Percentiles rank a stretch among this genome's conserved stretches.
Conservation (phyloP, 345 rosid species). For the Physaria fendleri region DNA sequence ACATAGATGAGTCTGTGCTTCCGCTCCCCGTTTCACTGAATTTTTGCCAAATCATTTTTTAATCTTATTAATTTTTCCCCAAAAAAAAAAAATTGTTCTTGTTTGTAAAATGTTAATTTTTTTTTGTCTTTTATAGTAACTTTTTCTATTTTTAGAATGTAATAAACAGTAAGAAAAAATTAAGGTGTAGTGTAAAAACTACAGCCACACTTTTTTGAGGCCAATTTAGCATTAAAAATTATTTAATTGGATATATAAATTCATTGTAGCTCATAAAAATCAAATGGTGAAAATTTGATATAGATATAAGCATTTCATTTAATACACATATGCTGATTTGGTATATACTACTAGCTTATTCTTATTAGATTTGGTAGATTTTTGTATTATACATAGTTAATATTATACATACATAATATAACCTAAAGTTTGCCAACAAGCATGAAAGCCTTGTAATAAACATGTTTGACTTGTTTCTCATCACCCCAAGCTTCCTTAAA, state of each 20-base stretch:
- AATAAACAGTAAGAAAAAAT: neutral
- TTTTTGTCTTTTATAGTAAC: neutral
- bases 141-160: slow-evolving; percentile 1
- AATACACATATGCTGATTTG: neutral
- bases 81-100: neutral
- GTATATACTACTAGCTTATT: too few relatives aligned
- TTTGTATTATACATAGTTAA: neutral
- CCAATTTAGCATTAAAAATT: neutral
- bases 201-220: neutral
- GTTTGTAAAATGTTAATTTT: neutral
- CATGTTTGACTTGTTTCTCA: slow-evolving; percentile 28
- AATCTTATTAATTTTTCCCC: neutral
- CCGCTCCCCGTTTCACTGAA: slow-evolving; percentile 11
- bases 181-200: neutral
- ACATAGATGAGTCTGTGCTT: neutral
- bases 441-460: slow-evolving; percentile 43
- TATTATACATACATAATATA: neutral
- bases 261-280: neutral
- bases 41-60: slow-evolving; percentile 7
- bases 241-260: neutral
- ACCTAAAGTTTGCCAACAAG: slow-evolving; percentile 38
- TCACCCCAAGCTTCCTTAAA: slow-evolving; percentile 56
- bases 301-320: neutral
- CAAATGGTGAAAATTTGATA: neutral
- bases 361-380: too few relatives aligned